Evolutionary conservation across 2,329 filamentous ascomycete genomes (phyloP).

Genomic region (Aulographum hederae): DNA sequence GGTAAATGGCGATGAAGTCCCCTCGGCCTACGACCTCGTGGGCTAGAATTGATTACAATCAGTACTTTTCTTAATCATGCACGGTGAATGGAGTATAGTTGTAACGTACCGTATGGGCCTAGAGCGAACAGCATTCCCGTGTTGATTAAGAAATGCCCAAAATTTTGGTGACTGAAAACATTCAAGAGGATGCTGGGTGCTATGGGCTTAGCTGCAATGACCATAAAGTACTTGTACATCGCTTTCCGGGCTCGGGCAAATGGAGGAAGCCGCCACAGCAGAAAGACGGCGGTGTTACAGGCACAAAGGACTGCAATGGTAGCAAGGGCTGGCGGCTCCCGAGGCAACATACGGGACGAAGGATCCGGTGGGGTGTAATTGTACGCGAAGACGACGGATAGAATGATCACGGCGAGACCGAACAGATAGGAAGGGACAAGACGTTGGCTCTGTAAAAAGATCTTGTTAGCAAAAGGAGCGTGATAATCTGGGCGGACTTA

Average conservation of each 20-base stretch:
- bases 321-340: slow-evolving; percentile 38
- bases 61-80: too few species aligned
- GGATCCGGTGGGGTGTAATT: slow-evolving; percentile 15
- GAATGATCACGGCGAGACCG: slow-evolving; percentile 10
- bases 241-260: slow-evolving; percentile 25
- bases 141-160: background rate
- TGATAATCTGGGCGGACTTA: background rate
- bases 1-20: slow-evolving; percentile 49
- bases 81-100: too few species aligned
- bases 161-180: slow-evolving; percentile 40
- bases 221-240: slow-evolving; percentile 45
- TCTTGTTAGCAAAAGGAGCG: background rate
- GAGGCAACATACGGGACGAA: slow-evolving; percentile 17
- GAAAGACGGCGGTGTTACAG: slow-evolving; percentile 32
- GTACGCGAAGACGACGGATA: slow-evolving; percentile 12
- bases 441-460: slow-evolving; percentile 11
- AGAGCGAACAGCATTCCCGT: background rate
- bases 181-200: slow-evolving; percentile 36
- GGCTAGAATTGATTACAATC: slow-evolving; percentile 16
- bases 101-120: background rate
- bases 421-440: slow-evolving; percentile 15
- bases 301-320: slow-evolving; percentile 37
- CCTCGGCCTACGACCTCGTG: slow-evolving; percentile 55
- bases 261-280: slow-evolving; percentile 40
- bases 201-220: slow-evolving; percentile 39